Percentiles rank a stretch among this genome's conserved stretches.
Evolutionary conservation across 2,329 filamentous ascomycete genomes (phyloP).

Genomic region (Phialophora expanda): DNA sequence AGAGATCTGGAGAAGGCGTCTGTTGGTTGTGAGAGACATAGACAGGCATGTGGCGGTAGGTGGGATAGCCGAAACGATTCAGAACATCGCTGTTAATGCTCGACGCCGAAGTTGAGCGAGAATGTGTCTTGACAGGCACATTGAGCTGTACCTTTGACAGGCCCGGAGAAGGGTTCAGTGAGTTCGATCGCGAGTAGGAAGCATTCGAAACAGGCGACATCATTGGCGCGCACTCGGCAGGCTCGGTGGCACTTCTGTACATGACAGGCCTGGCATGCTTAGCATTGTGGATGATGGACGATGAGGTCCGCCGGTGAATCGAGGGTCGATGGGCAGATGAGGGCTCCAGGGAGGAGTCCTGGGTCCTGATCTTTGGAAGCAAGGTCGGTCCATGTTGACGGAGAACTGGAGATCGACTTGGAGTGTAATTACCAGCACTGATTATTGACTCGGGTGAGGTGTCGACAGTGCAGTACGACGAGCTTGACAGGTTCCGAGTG

Average conservation of each 20-base stretch:
- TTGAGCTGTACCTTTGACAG: constrained; percentile 43
- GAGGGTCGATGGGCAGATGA: constrained; percentile 22
- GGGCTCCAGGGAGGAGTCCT: constrained; percentile 65
- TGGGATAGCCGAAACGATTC: constrained; percentile 79
- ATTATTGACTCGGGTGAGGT: constrained; percentile 72
- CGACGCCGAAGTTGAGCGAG: constrained; percentile 69
- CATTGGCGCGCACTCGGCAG: constrained; percentile 51
- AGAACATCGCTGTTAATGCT: constrained; percentile 70
- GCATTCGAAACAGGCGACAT: constrained; percentile 54
- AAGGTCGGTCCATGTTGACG: constrained; percentile 77
- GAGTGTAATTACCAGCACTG: constrained; percentile 69
- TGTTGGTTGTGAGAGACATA: constrained; percentile 56
- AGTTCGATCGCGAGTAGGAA: constrained; percentile 38
- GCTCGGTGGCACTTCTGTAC: constrained; percentile 54
- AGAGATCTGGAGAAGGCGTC: constrained; percentile 44
- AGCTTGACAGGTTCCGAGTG: constrained; percentile 68
- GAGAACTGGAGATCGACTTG: constrained; percentile 72
- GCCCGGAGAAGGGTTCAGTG: constrained; percentile 36
- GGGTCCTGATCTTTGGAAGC: constrained; percentile 82
- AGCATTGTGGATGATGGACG: constrained; percentile 52
- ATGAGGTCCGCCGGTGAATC: constrained; percentile 36
- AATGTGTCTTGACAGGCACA: constrained; percentile 50
- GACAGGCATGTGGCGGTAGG: constrained; percentile 75
- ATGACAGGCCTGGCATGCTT: constrained; percentile 59
- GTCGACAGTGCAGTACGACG: constrained; percentile 64